Evolutionary conservation across 1,284 basidiomycete species (phyloP).

Genomic region (Afroboletus lepidellus): DNA sequence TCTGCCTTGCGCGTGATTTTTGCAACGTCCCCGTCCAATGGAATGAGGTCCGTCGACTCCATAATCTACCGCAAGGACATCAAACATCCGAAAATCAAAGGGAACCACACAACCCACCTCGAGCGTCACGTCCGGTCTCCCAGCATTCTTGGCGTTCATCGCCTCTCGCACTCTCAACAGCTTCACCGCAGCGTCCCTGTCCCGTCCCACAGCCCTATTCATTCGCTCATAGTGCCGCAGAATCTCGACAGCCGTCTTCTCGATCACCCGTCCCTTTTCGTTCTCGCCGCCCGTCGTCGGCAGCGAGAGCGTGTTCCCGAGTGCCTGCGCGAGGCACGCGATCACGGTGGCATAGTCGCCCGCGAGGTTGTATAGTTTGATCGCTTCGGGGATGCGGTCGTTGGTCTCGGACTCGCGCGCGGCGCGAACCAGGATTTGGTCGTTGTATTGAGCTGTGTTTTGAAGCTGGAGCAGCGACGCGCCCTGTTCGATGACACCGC

Average conservation of each 20-base stretch:
- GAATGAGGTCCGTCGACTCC: constrained; percentile 87
- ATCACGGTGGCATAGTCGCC: constrained; percentile 91
- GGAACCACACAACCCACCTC: constrained; percentile 54
- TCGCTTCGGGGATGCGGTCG: constrained; percentile 84
- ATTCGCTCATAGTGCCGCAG: constrained; percentile 85
- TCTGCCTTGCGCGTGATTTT: constrained; percentile 87
- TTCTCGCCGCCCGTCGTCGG: constrained; percentile 61
- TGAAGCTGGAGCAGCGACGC: constrained; percentile 75
- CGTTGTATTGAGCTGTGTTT: constrained; percentile 73
- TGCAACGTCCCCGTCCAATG: constrained; percentile 83
- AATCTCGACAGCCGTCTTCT: constrained; percentile 80
- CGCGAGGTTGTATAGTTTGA: constrained; percentile 94
- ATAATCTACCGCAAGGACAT: constrained; percentile 57
- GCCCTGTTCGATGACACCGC: constrained; percentile 85
- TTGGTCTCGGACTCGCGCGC: constrained; percentile 76
- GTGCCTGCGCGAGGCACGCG: constrained; percentile 81
- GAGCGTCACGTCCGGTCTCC: constrained; percentile 75
- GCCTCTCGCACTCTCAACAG: constrained; percentile 84
- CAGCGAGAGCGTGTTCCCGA: constrained; percentile 82
- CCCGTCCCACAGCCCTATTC: constrained; percentile 71
- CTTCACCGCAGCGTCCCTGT: constrained; percentile 75
- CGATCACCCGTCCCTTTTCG: constrained; percentile 70
- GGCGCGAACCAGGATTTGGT: constrained; percentile 80
- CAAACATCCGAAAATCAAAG: background rate
- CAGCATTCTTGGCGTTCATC: constrained; percentile 72